Base-by-base conservation (phyloP, 371 early-diverging fungal genomes). In the Mitosporidium daphniae region DNA sequence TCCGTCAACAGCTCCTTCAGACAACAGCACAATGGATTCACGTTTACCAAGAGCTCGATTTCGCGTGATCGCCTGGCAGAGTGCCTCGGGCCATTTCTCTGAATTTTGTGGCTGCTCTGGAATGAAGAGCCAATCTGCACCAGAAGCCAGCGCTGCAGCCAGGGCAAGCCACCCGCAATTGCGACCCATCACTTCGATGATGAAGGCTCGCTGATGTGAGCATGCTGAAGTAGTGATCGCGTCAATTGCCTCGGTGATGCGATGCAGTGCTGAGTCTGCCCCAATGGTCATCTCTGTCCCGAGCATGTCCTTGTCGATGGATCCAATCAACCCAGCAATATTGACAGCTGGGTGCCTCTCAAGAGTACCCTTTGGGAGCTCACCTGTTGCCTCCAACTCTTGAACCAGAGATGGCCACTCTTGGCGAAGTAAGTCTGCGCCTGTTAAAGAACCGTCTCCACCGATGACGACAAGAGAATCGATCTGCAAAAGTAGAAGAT, bases 81-180 rank as follows among this genome's bases (percentile, higher is more conserved):
- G 35, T 45, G 32, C 16, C 38, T 28, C 2, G 54, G 42, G 13
- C 47, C 47, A 46, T n/a, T 32, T 26, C 8, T 24, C 22, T 6
- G n/a, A n/a, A n/a, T n/a, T n/a, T n/a, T 70, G 72, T 16, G 86
- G 93, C 7, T 65, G 51, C 44, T 97, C 98, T 4, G 98, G 98
- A 25, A 94, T 57, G 33, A 93, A 80, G 21, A 89, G 61, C 53
- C 72, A 93, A 39, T 94, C 91, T 23, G 95, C 91, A 21, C 80
- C 71, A 3, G 62, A 59, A 22, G 71, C 65, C 38, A 91, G 68
- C 3, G 69, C 84, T 4, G 91, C 72, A 67, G 72, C 75, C 9
- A 94, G 48, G n/a, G 84, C 84, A 13, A 95, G 50, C 93, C 93
- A 97, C 16, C 98, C 98, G 42, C 98, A 97, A 38, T 84, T 72